Conservation (phyloP, 345 rosid genomes). For the Linum usitatissimum region DNA sequence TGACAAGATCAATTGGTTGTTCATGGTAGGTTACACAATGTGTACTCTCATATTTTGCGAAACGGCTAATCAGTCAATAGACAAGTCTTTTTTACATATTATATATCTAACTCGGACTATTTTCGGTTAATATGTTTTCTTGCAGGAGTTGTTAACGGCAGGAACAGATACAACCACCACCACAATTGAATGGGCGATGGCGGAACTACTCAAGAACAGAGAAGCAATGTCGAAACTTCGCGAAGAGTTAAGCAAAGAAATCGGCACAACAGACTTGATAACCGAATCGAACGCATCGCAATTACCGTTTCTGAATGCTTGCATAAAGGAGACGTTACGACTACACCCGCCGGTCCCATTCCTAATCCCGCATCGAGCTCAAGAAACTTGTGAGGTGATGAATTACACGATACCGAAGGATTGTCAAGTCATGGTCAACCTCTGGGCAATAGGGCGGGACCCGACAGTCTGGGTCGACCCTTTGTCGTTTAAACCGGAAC, state of each 20-base stretch:
- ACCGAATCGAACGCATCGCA: neutral
- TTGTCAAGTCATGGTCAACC: neutral
- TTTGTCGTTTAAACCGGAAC: slow-evolving; percentile 1
- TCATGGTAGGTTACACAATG: neutral
- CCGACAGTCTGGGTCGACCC: neutral
- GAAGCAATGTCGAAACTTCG: neutral
- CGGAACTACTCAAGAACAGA: slow-evolving; percentile 1
- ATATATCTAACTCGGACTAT: neutral
- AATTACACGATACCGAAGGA: slow-evolving; percentile 4
- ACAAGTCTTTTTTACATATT: too few species aligned
- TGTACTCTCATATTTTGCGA: neutral
- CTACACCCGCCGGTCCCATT: neutral
- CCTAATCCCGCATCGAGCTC: slow-evolving; percentile 3
- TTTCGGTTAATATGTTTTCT: neutral
- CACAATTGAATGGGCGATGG: slow-evolving; percentile 1
- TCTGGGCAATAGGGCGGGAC: slow-evolving; percentile 5
- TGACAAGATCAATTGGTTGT: neutral
- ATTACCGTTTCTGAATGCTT: neutral
- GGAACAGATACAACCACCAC: neutral
- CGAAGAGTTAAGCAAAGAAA: slow-evolving; percentile 2
- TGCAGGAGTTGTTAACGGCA: slow-evolving; percentile 1
- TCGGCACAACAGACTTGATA: neutral
- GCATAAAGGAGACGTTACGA: slow-evolving; percentile 4
- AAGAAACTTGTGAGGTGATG: neutral
- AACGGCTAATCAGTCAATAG: too few species aligned